Conservation (phyloP, 179 eudicot genomes). For the Silene coronaria region DNA sequence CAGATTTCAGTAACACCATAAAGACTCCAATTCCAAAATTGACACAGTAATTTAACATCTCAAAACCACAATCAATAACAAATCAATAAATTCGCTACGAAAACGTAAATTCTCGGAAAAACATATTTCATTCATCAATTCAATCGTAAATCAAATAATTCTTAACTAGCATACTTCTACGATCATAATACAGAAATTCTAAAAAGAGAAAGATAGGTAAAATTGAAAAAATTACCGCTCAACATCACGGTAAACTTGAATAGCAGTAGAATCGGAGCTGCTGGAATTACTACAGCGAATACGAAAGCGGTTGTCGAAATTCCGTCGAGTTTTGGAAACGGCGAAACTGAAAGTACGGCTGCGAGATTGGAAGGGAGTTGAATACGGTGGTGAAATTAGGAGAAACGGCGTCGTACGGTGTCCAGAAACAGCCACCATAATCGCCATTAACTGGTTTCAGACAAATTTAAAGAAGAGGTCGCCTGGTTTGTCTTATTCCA, state of each 20-base stretch:
- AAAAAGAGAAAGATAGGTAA: background rate
- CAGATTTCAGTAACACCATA: background rate
- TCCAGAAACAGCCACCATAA: conserved; percentile 5
- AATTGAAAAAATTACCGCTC: conserved; percentile 13
- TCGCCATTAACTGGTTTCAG: background rate
- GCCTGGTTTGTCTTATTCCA: background rate
- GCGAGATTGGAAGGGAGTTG: background rate
- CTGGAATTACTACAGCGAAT: conserved; percentile 9
- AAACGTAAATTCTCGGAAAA: background rate
- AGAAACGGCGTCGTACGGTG: background rate
- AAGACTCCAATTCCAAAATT: background rate
- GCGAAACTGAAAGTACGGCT: background rate
- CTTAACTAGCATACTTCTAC: background rate
- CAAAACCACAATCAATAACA: background rate
- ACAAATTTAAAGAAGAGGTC: background rate
- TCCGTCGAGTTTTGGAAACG: background rate
- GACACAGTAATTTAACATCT: background rate
- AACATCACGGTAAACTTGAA: conserved; percentile 28
- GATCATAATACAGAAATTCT: background rate
- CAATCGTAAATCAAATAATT: background rate
- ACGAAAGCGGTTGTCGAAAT: conserved; percentile 1
- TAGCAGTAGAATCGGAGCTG: conserved; percentile 16
- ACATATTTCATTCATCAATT: background rate
- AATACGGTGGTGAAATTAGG: background rate
- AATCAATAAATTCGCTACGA: background rate